Evolutionary conservation across 768 basidiomycete genomes (phyloP).

Genomic region (Tremella yokohamensis): DNA sequence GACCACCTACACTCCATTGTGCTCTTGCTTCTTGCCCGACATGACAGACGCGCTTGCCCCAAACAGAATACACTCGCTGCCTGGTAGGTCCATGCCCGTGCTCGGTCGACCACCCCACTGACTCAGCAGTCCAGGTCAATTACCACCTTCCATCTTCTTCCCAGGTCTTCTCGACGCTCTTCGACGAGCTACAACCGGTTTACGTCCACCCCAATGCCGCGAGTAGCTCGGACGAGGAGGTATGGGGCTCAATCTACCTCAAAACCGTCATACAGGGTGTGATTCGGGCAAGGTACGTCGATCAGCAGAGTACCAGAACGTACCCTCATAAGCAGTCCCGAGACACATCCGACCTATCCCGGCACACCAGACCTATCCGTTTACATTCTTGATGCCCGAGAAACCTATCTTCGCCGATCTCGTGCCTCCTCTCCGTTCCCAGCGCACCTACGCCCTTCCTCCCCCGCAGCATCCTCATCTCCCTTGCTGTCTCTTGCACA

Average conservation of each 20-base stretch:
- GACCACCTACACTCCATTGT: not conserved
- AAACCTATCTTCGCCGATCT: conserved; percentile 32
- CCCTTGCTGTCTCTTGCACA: not conserved
- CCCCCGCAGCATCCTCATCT: conserved; percentile 9
- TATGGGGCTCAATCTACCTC: conserved; percentile 44
- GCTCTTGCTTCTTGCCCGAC: not conserved
- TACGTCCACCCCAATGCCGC: conserved; percentile 39
- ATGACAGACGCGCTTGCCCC: conserved; percentile 25
- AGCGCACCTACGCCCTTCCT: conserved; percentile 24
- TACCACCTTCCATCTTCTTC: conserved; percentile 38
- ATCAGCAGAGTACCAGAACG: not conserved
- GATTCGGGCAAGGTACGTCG: conserved; percentile 36
- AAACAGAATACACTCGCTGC: conserved; percentile 39
- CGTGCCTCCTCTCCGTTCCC: conserved; percentile 25
- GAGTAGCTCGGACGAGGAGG: conserved; percentile 25
- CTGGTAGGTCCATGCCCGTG: conserved; percentile 25
- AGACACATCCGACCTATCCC: conserved; percentile 27
- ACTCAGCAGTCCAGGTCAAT: conserved; percentile 29
- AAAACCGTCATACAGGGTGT: conserved; percentile 43
- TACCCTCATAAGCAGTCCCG: conserved; percentile 26
- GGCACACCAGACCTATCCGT: conserved; percentile 33
- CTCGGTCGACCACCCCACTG: conserved; percentile 8
- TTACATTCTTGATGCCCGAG: conserved; percentile 45
- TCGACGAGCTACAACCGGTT: conserved; percentile 33
- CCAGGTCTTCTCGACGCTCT: conserved; percentile 33